Base-by-base conservation (phyloP, 2,329 filamentous ascomycete species). In the Fusarium sp. region DNA sequence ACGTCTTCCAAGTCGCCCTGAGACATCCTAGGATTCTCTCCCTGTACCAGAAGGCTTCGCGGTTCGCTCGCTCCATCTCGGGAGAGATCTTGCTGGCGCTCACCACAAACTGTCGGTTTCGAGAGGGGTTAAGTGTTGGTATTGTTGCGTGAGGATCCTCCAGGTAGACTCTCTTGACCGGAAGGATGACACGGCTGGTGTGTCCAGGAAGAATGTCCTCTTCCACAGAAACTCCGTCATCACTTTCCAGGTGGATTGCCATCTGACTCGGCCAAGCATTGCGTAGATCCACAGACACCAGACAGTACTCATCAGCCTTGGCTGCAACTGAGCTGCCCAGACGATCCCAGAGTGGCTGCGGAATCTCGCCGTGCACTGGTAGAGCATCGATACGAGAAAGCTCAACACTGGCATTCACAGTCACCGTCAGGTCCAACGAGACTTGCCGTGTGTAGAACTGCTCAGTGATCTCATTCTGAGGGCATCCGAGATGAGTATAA, bases 51-150 rank as follows among this genome's bases (percentile, higher is more conserved):
- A 97, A 97, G 0, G 90, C 89, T 80, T 97, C 93, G 56, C 94
- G 86, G 65, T 86, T 91, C 11, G 89, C 87, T 33, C 91, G 87
- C 80, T 97, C 94, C 44, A 86, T 87, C 69, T 96, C 93, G 0
- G 93, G 91, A 0, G 91, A 90, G 61, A 94, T 88, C 73, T 92
- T 92, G 75, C 88, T 90, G 14, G 90, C 87, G 78, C 91, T 96
- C 44, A 97, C 92, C 29, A 97, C 92, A 74, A 97, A 97, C 76
- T 97, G 94, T n/a, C 93, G 87, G 75, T 93, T 91, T n/a, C 91
- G 89, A 0, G 90, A 89, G 0, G 91, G 91, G 70, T 95, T 93
- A 9, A 97, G 83, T 1, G 89, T 90, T 1, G 93, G 94, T 38
- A 97, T 92, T 1, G 90, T 84, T 2, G 90, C 89, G 75, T 93